Percentiles rank a stretch among this genome's conserved stretches.
Evolutionary conservation across 2,329 filamentous ascomycete species (phyloP).

Genomic region (Colletotrichum orchidophilum): DNA sequence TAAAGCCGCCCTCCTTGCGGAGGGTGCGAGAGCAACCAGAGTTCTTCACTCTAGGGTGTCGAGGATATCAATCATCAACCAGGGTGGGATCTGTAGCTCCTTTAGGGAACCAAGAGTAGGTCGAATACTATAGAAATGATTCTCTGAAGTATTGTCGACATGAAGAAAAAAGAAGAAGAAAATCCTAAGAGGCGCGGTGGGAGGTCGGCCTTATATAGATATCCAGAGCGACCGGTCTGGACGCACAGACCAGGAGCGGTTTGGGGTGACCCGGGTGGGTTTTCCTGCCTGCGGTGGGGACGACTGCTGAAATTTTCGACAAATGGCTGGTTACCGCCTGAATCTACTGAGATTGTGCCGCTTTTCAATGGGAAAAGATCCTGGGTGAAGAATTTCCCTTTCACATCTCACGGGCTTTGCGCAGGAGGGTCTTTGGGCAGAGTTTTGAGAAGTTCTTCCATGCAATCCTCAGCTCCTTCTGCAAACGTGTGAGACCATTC

Average conservation of each 20-base stretch:
- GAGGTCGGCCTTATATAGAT: conserved; percentile 51
- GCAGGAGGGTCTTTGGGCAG: not conserved
- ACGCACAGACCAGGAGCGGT: conserved; percentile 9
- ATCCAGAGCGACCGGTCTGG: not conserved
- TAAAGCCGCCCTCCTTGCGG: conserved; percentile 69
- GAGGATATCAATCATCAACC: conserved; percentile 94
- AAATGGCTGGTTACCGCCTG: conserved; percentile 25
- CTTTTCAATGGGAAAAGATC: not conserved
- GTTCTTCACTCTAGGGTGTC: conserved; percentile 87
- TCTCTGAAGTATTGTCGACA: conserved; percentile 77
- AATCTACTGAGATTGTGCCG: conserved; percentile 1
- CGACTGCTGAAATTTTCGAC: conserved; percentile 10
- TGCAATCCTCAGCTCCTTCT: not conserved
- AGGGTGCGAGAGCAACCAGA: conserved; percentile 67
- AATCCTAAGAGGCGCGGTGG: conserved; percentile 44
- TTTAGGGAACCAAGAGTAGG: conserved; percentile 91
- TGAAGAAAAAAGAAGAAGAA: conserved; percentile 60
- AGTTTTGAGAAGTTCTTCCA: too few species aligned
- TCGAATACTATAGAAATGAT: conserved; percentile 99
- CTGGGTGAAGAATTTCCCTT: not conserved
- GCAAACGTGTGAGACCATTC: not conserved
- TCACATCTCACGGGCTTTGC: not conserved
- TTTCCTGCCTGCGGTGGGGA: conserved; percentile 16
- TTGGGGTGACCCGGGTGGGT: not conserved
- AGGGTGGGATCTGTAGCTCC: conserved; percentile 94